Evolutionary conservation across 768 basidiomycete genomes (phyloP), one percentile per base, ranked within the genome.

Genomic region (Amyloporia xantha): DNA sequence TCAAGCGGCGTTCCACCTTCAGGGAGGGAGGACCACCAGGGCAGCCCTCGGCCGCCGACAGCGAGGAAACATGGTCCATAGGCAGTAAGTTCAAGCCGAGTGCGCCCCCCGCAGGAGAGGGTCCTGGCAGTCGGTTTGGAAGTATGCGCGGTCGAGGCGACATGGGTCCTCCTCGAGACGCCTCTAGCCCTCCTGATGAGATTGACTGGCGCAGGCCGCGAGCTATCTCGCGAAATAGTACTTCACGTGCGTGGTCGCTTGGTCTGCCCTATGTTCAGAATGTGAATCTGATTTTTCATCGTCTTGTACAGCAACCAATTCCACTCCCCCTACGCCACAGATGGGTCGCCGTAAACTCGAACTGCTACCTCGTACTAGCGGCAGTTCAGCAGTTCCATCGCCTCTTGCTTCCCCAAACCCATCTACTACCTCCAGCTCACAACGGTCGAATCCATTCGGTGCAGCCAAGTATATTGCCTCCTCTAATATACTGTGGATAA

Each of bases 321-420:
- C 88, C 37, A 84, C 84, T 25, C 85, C 91, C 24, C 81, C 91
- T 3, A 89, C 90, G 10, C 91, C 91, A 30, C 86, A 89, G 59
- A 66, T 88, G 55, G 71, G 72, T 50, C 84, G 92, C 41, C 79
- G 79, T 47, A 92, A 90, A 64, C 75, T 97, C 10, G 89, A 93
- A 56, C 79, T 96, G 30, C 70, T 94, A 2, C 93, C 94, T 21
- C 82, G 91, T 27, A 78, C 87, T 25, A 79, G 77, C 11, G 75
- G 71, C 40, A 74, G 69, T 2, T 91, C 91, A 15, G 73, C 79
- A 9, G 74, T 75, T 11, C 77, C 87, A 24, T 85, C 88, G 15
- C 86, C 91, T 2, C 71, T 91, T 38, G 82, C 86, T 1, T 90
- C 89, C 6, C 89, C 88, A 0, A 85, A 86, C 68, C 78, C 87